Conservation (phyloP, 192 early-diverging fungal genomes). For the Thamnidium elegans region DNA sequence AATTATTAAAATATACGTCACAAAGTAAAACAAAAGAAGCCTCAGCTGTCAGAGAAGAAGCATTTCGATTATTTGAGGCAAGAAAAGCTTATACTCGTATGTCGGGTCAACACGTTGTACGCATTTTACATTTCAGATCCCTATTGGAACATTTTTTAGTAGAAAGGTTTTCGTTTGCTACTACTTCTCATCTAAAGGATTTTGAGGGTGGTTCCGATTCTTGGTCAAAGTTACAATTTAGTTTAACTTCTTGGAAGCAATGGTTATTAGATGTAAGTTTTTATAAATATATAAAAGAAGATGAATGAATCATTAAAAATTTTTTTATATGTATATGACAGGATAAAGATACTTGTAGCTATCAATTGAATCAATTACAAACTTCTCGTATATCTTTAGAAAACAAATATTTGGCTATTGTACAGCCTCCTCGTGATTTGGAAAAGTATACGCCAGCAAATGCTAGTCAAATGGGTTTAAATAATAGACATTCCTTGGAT, state of each 20-base stretch:
- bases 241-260: slow-evolving; percentile 37
- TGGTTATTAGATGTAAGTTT: slow-evolving; percentile 37
- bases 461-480: slow-evolving; percentile 1
- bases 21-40: slow-evolving; percentile 61
- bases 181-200: slow-evolving; percentile 31
- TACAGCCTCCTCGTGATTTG: slow-evolving; percentile 29
- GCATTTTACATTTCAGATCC: slow-evolving; percentile 51
- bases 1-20: slow-evolving; percentile 50
- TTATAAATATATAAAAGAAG: not conserved
- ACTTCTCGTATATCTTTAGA: slow-evolving; percentile 33
- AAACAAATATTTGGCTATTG: slow-evolving; percentile 21
- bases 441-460: slow-evolving; percentile 21
- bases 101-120: slow-evolving; percentile 52
- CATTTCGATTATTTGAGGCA: slow-evolving; percentile 59
- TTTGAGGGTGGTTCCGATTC: slow-evolving; percentile 43
- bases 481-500: slow-evolving; percentile 12
- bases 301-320: too few relatives aligned
- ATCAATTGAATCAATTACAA: slow-evolving; percentile 32
- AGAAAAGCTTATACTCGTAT: slow-evolving; percentile 60
- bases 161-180: slow-evolving; percentile 32
- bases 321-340: slow-evolving; percentile 1
- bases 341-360: slow-evolving; percentile 38
- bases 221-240: slow-evolving; percentile 41
- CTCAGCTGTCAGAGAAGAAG: slow-evolving; percentile 60
- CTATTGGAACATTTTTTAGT: slow-evolving; percentile 41